Conservation (phyloP, 495 filamentous ascomycete genomes). For the Haplographium delicatum region DNA sequence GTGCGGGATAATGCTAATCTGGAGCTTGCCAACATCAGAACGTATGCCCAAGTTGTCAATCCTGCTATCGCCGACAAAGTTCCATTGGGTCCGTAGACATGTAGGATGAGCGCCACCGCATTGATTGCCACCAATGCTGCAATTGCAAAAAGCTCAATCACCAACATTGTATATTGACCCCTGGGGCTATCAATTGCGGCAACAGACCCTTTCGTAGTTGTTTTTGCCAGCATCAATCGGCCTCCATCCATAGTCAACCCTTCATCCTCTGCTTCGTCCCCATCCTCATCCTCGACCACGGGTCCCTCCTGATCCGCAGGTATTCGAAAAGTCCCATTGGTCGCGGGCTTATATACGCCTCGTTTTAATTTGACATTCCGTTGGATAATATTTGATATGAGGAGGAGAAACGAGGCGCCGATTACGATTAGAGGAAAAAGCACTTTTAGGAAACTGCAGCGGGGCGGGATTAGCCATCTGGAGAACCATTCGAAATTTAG, state of each 20-base stretch:
- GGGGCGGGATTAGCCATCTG: slow-evolving; percentile 2
- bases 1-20: slow-evolving; percentile 68
- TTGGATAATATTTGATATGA: slow-evolving; percentile 49
- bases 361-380: slow-evolving; percentile 42
- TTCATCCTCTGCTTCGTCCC: slow-evolving; percentile 60
- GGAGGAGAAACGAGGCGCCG: slow-evolving; percentile 61
- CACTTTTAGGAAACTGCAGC: slow-evolving; percentile 72
- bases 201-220: slow-evolving; percentile 55
- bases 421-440: slow-evolving; percentile 71
- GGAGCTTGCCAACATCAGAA: slow-evolving; percentile 65
- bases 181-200: slow-evolving; percentile 73
- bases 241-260: slow-evolving; percentile 54
- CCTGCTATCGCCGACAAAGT: slow-evolving; percentile 58
- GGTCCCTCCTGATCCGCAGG: slow-evolving; percentile 6
- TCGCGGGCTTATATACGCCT: slow-evolving; percentile 36
- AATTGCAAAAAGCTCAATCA: slow-evolving; percentile 70
- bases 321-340: slow-evolving; percentile 23
- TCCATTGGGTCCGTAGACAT: slow-evolving; percentile 50
- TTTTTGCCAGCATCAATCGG: slow-evolving; percentile 55
- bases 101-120: slow-evolving; percentile 50
- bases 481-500: background rate
- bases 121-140: slow-evolving; percentile 65
- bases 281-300: slow-evolving; percentile 22
- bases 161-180: slow-evolving; percentile 62
- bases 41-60: slow-evolving; percentile 73